phyloP scores from a whole-genome alignment of 176 grass and related monocot genomes.

The Aegilops bicornis region DNA sequence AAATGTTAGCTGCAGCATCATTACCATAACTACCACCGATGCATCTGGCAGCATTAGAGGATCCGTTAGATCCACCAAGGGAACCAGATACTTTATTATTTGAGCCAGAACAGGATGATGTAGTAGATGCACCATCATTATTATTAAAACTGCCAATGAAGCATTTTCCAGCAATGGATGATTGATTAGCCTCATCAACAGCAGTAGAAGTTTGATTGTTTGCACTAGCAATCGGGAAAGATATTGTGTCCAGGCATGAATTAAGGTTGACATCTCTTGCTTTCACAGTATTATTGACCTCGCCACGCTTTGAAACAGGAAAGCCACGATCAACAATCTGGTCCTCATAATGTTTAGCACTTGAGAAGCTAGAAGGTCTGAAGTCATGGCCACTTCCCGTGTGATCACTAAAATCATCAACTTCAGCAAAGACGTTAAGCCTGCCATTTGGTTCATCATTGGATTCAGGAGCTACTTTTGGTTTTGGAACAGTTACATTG shows the following conservation, averaged over 20 bases:
- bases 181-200: conserved; percentile 25
- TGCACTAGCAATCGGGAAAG: conserved; percentile 46
- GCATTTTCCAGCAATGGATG: conserved; percentile 30
- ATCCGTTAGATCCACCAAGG: conserved; percentile 7
- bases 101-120: conserved; percentile 34
- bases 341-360: conserved; percentile 19
- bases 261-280: conserved; percentile 49
- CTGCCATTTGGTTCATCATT: conserved; percentile 35
- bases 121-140: conserved; percentile 25
- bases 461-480: conserved; percentile 14
- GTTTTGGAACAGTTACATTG: conserved; percentile 11
- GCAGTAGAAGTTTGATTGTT: conserved; percentile 41
- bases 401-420: conserved; percentile 32
- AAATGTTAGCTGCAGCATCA: conserved; percentile 25
- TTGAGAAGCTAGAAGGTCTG: conserved; percentile 34
- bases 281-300: conserved; percentile 39
- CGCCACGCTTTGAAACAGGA: conserved; percentile 27
- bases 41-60: conserved; percentile 14
- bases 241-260: conserved; percentile 40
- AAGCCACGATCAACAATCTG: conserved; percentile 40
- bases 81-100: conserved; percentile 33
- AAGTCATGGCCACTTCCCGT: conserved; percentile 20
- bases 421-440: conserved; percentile 24
- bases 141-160: conserved; percentile 47
- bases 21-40: conserved; percentile 39